Evolutionary conservation across 1,284 basidiomycete genomes (phyloP).

Genomic region (Leccinum insigne): DNA sequence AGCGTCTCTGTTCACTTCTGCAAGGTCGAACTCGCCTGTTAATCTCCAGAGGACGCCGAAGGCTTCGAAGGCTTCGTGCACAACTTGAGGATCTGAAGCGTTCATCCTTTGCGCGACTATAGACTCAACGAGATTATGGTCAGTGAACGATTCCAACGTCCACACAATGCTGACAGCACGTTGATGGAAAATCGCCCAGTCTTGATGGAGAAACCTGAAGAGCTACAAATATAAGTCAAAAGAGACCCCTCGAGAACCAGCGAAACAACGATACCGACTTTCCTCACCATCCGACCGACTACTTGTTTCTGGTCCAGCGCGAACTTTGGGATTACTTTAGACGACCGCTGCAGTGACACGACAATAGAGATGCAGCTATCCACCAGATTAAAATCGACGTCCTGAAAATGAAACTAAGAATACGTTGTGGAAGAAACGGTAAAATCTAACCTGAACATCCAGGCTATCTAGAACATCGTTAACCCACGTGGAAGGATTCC

Average conservation of each 20-base stretch:
- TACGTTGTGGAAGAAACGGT: not conserved
- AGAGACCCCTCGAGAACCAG: not conserved
- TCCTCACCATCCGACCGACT: slow-evolving; percentile 58
- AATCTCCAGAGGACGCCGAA: slow-evolving; percentile 95
- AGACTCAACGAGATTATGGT: slow-evolving; percentile 70
- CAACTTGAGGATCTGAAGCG: slow-evolving; percentile 46
- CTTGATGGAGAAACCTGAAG: slow-evolving; percentile 71
- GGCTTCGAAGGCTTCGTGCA: slow-evolving; percentile 72
- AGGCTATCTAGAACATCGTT: slow-evolving; percentile 48
- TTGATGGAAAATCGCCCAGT: slow-evolving; percentile 74
- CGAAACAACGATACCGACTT: slow-evolving; percentile 33
- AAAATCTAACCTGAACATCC: slow-evolving; percentile 49
- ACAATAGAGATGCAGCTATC: slow-evolving; percentile 64
- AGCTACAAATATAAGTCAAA: slow-evolving; percentile 45
- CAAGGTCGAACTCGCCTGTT: slow-evolving; percentile 56
- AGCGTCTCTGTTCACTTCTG: slow-evolving; percentile 3
- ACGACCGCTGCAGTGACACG: slow-evolving; percentile 54
- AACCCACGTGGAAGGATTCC: slow-evolving; percentile 63
- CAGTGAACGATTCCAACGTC: slow-evolving; percentile 70
- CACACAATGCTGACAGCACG: slow-evolving; percentile 88
- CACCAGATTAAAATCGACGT: slow-evolving; percentile 64
- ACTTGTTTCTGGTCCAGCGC: slow-evolving; percentile 53
- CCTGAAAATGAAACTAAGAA: slow-evolving; percentile 37
- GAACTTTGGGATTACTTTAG: slow-evolving; percentile 51
- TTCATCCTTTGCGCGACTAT: slow-evolving; percentile 74